These are phyloP conservation scores for Leersia perrieri DNA, from an alignment of 176 grass and related monocot genomes.

Conservation along the genomic window DNA sequence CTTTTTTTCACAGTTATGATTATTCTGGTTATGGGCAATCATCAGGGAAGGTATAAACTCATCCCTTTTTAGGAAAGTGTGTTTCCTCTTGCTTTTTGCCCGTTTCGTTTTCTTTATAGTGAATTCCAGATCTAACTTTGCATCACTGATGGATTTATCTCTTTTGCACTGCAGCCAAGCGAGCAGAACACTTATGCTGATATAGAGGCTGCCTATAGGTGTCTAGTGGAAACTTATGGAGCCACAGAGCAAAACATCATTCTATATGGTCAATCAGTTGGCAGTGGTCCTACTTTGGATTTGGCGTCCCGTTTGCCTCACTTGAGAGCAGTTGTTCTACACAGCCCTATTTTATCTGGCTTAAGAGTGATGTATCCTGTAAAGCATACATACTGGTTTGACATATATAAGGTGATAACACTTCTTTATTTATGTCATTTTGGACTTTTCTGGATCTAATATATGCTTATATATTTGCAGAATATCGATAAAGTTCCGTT, in stretches of 20 bases:
- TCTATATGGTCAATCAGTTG: slow-evolving; percentile 95
- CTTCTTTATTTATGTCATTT: slow-evolving; percentile 18
- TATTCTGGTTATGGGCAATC: slow-evolving; percentile 85
- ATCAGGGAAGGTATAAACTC: slow-evolving; percentile 70
- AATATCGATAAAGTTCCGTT: slow-evolving; percentile 95
- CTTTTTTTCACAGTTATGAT: slow-evolving; percentile 61
- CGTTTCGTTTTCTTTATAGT: background rate
- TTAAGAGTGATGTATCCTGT: slow-evolving; percentile 96
- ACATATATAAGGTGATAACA: slow-evolving; percentile 87
- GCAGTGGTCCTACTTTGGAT: slow-evolving; percentile 89
- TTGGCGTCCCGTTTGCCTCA: slow-evolving; percentile 65
- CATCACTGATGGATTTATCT: slow-evolving; percentile 18
- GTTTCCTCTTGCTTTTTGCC: background rate
- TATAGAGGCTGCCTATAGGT: slow-evolving; percentile 83
- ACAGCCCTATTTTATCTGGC: slow-evolving; percentile 95
- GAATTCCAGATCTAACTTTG: slow-evolving; percentile 6
- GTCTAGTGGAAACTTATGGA: slow-evolving; percentile 81
- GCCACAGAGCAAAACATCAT: slow-evolving; percentile 70
- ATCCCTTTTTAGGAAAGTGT: slow-evolving; percentile 37
- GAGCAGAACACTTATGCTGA: slow-evolving; percentile 96
- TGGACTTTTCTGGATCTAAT: slow-evolving; percentile 23
- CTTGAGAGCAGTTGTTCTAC: slow-evolving; percentile 83
- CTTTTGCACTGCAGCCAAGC: slow-evolving; percentile 61
- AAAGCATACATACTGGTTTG: slow-evolving; percentile 96
- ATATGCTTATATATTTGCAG: slow-evolving; percentile 50